These are phyloP conservation scores for Camptophora hylomeconis DNA, from an alignment of 2,329 filamentous ascomycete genomes.

Conservation along the genomic window DNA sequence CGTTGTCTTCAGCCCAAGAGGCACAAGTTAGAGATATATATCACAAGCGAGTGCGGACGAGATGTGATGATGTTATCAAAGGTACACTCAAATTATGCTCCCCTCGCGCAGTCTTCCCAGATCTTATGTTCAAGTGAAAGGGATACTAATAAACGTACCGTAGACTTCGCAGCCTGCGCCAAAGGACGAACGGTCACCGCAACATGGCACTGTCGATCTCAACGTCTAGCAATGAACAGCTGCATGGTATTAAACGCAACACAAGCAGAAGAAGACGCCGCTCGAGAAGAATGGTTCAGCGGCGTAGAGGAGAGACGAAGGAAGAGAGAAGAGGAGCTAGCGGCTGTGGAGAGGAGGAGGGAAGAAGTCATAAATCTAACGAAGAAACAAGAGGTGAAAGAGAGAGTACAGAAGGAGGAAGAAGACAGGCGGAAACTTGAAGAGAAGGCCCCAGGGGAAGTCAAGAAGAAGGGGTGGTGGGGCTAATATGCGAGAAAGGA, in stretches of 20 bases:
- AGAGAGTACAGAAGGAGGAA: constrained; percentile 6
- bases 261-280: constrained; percentile 70
- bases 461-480: constrained; percentile 5
- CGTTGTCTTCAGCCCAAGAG: constrained; percentile 71
- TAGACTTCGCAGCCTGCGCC: constrained; percentile 87
- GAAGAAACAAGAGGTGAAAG: constrained; percentile 14
- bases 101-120: too few species aligned
- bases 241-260: constrained; percentile 94
- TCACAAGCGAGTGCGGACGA: constrained; percentile 61
- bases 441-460: too few species aligned
- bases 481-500: too few species aligned
- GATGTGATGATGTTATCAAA: constrained; percentile 68
- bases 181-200: constrained; percentile 74
- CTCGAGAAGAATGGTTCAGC: constrained; percentile 87
- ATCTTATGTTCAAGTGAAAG: background rate
- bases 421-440: background rate
- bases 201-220: constrained; percentile 68
- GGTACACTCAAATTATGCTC: constrained; percentile 35
- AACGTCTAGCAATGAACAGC: constrained; percentile 77
- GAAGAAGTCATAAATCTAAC: constrained; percentile 25
- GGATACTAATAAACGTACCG: constrained; percentile 2
- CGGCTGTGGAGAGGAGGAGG: constrained; percentile 25
- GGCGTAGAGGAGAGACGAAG: constrained; percentile 56
- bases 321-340: constrained; percentile 49
- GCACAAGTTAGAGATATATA: constrained; percentile 69